A percentile compares a stretch with the other conserved stretches of the same genome.
phyloP scores from a whole-genome alignment of 345 rosid species.

The Pistacia vera region DNA sequence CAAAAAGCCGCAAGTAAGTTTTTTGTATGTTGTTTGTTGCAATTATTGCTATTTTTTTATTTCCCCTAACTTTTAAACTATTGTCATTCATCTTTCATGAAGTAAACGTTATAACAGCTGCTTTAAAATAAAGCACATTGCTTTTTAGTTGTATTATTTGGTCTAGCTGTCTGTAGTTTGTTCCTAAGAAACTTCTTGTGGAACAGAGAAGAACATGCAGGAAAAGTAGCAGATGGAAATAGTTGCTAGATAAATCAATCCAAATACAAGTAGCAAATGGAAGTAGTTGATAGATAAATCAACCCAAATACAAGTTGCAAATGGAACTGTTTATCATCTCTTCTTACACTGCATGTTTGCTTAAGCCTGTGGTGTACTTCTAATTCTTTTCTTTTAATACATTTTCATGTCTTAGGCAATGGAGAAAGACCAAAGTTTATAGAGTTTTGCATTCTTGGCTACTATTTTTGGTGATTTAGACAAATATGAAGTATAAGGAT shows the following conservation, averaged over 20 bases:
- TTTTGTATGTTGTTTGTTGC: background rate
- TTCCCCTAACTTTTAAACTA: background rate
- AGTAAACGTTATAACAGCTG: background rate
- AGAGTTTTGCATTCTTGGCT: background rate
- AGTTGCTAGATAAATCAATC: background rate
- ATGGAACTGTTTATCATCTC: background rate
- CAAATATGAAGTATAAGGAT: background rate
- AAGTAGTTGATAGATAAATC: background rate
- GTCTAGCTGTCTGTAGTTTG: background rate
- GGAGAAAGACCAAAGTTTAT: no score
- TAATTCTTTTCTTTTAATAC: no score
- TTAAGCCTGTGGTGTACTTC: background rate
- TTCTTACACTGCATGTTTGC: background rate
- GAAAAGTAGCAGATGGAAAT: background rate
- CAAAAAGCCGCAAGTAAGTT: conserved; percentile 73
- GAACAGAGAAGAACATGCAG: background rate
- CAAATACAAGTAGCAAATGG: background rate
- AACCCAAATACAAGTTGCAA: background rate
- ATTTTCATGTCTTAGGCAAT: background rate
- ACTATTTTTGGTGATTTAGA: background rate
- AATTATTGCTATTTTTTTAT: background rate
- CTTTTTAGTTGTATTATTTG: background rate
- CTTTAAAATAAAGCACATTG: background rate
- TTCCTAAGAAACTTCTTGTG: background rate
- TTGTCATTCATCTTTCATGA: background rate